Base-by-base conservation (phyloP, 2,329 filamentous ascomycete species). In the Neospermospora avenae region DNA sequence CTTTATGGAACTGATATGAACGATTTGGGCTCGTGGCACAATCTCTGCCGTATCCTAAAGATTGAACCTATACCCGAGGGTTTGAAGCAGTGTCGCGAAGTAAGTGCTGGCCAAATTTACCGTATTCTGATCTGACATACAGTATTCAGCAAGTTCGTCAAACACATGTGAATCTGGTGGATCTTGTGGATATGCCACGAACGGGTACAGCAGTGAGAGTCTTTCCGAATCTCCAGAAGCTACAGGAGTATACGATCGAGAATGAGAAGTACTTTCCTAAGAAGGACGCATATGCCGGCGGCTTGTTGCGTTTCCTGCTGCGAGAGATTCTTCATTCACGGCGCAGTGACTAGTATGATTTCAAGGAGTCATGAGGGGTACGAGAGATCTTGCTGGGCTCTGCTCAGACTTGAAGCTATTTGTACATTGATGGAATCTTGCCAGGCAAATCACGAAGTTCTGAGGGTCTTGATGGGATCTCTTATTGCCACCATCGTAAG, bases 151-250 rank as follows among this genome's bases (percentile, higher is more conserved):
- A 37, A 35, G 62, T 67, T 54, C 55, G 55, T 44, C 25, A 58
- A 44, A 67, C 65, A n/a, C 61, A 66, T 48, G 64, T 68, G 24
- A 67, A 68, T 57, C 65, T 68, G 34, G 63, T 64, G 24, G 65
- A 67, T 46, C 60, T 68, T 0, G 58, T 68, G 20, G 65, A 68
- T 20, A 62, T 44, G 28, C 46, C 51, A 34, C 62, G 65, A 44
- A 66, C 62, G 14, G 64, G 66, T 52, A 59, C 37, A 37, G 11
- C 18, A 20, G 62, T 67, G 25, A 28, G 57, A 51, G 51, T 67
- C 31, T 68, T 67, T 44, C 53, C 51, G 55, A 65, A 41, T 39
- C 49, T 65, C 31, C 22, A 58, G 49, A n/a, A 53, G 41, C 55
- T 68, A 11, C 60, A 54, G 53, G 35, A 60, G 7, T 62, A 62